phyloP scores from a whole-genome alignment of 805 yeast genomes.

The Barnettozyma populi region DNA sequence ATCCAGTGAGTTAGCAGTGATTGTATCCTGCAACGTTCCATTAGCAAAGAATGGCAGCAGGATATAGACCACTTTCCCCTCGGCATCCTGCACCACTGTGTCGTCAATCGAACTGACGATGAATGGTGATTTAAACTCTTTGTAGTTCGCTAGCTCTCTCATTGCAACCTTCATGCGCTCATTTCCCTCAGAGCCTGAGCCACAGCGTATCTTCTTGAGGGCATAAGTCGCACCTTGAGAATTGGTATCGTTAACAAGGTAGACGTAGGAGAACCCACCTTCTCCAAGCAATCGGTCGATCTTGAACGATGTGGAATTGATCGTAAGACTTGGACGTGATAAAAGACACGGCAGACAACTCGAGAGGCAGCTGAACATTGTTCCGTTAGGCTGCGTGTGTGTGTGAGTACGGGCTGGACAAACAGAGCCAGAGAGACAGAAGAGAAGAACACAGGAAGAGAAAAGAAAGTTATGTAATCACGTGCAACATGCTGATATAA shows the following conservation, averaged over 20 bases:
- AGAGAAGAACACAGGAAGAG: neutral
- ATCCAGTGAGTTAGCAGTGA: slow-evolving; percentile 57
- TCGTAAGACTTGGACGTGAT: slow-evolving; percentile 49
- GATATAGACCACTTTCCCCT: slow-evolving; percentile 75
- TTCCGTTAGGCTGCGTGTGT: no score
- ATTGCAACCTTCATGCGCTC: slow-evolving; percentile 69
- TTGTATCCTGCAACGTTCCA: slow-evolving; percentile 78
- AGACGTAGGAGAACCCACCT: slow-evolving; percentile 86
- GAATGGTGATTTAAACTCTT: slow-evolving; percentile 61
- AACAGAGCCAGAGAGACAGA: neutral
- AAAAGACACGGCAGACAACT: slow-evolving; percentile 20
- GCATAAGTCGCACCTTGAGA: slow-evolving; percentile 49
- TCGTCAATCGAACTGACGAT: slow-evolving; percentile 70
- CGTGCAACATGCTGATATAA: neutral
- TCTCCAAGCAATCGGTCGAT: slow-evolving; percentile 78
- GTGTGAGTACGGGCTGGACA: no score
- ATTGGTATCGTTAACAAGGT: slow-evolving; percentile 53
- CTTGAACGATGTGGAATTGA: slow-evolving; percentile 58
- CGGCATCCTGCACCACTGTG: slow-evolving; percentile 62
- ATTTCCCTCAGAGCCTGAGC: slow-evolving; percentile 59
- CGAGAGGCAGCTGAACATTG: neutral
- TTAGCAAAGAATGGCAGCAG: slow-evolving; percentile 70
- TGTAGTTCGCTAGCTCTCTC: slow-evolving; percentile 72
- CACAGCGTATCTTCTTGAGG: slow-evolving; percentile 76
- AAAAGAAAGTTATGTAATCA: neutral